phyloP scores from a whole-genome alignment of 73 alveolate genomes.

The Stentor roeselii region DNA sequence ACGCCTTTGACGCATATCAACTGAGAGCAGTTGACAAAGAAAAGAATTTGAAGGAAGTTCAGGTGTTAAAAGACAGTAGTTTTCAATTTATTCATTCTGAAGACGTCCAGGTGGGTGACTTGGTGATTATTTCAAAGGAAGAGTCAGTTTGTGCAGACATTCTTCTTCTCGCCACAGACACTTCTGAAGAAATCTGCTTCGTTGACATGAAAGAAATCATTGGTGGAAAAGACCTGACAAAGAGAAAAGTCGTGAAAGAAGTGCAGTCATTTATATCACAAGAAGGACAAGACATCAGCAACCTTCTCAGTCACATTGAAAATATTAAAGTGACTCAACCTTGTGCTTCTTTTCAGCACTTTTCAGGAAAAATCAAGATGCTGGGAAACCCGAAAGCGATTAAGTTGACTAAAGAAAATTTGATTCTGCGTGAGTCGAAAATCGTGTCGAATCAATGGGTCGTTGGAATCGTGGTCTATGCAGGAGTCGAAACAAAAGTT shows the following conservation, averaged over 20 bases:
- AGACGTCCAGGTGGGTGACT: background rate
- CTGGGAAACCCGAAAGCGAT: background rate
- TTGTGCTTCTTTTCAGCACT: background rate
- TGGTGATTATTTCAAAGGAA: background rate
- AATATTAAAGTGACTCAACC: background rate
- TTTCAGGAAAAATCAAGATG: background rate
- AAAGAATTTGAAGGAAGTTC: background rate
- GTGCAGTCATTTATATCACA: background rate
- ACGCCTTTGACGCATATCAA: background rate
- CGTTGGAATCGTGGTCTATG: background rate
- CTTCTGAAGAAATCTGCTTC: background rate
- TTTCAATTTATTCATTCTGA: background rate
- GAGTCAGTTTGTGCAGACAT: background rate
- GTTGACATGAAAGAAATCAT: background rate
- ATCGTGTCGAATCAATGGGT: background rate
- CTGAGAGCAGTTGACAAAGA: background rate
- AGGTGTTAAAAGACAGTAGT: background rate
- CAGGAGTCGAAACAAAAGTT: background rate
- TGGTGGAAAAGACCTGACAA: background rate
- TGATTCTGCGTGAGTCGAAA: background rate
- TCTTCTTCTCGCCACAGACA: background rate
- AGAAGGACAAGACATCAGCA: background rate
- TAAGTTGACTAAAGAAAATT: background rate
- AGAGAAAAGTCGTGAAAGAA: background rate
- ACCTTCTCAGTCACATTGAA: background rate